phyloP scores from a whole-genome alignment of 495 filamentous ascomycete genomes.

The Corynascus novoguineensis region DNA sequence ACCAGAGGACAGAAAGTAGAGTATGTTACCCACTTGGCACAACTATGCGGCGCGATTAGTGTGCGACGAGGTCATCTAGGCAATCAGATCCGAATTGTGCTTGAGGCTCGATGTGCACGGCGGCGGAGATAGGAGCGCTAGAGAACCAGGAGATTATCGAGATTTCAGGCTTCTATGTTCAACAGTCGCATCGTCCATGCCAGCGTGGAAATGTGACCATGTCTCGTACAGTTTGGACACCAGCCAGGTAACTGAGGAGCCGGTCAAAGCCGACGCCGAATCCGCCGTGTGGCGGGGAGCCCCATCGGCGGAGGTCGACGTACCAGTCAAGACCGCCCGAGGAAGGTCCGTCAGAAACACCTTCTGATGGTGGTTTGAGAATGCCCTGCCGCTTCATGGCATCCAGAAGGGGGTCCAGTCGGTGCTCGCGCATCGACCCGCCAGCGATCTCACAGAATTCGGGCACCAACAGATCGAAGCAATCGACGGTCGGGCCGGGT shows the following conservation, averaged over 20 bases:
- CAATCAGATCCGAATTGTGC: conserved; percentile 20
- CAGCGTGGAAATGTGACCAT: conserved; percentile 85
- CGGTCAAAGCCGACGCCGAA: conserved; percentile 95
- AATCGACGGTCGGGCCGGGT: conserved; percentile 66
- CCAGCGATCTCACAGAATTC: conserved; percentile 85
- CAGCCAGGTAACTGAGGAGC: conserved; percentile 77
- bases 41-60: neutral
- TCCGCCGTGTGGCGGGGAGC: conserved; percentile 90
- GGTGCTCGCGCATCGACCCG: conserved; percentile 90
- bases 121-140: conserved; percentile 23
- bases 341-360: conserved; percentile 8
- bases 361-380: conserved; percentile 6
- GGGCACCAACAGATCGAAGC: conserved; percentile 92
- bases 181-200: conserved; percentile 89
- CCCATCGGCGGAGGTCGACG: conserved; percentile 87
- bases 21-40: neutral
- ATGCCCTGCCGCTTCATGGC: conserved; percentile 56
- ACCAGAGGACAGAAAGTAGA: neutral
- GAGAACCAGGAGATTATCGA: conserved; percentile 5
- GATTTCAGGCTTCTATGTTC: conserved; percentile 22
- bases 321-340: conserved; percentile 73
- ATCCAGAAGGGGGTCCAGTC: conserved; percentile 59
- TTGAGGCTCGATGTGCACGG: conserved; percentile 38
- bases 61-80: neutral
- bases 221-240: conserved; percentile 79